Percentiles rank a stretch among this genome's conserved stretches.
These are phyloP conservation scores for Ambispora gerdemannii DNA, from an alignment of 192 early-diverging fungal species.

Conservation along the genomic window DNA sequence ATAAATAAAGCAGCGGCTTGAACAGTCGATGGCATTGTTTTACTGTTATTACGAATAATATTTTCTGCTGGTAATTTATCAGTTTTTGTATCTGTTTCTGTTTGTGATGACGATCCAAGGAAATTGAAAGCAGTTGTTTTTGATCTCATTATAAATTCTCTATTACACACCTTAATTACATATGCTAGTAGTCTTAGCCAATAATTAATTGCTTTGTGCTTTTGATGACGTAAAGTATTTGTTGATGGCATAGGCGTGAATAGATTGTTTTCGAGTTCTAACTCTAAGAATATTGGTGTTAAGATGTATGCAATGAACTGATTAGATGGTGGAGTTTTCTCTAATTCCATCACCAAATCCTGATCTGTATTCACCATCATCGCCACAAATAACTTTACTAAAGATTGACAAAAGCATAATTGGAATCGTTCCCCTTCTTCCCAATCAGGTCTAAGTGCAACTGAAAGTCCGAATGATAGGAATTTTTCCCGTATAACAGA, in stretches of 20 bases:
- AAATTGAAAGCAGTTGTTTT: neutral
- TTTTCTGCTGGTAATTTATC: neutral
- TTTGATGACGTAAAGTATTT: constrained; percentile 27
- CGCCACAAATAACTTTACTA: constrained; percentile 50
- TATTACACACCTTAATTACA: constrained; percentile 21
- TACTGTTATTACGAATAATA: constrained; percentile 7
- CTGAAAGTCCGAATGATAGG: constrained; percentile 38
- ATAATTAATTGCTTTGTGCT: constrained; percentile 9
- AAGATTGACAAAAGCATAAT: constrained; percentile 38
- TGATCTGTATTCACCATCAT: constrained; percentile 46
- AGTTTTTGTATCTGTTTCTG: neutral
- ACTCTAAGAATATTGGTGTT: constrained; percentile 50
- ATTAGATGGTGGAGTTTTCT: constrained; percentile 42
- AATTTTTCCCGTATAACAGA: constrained; percentile 42
- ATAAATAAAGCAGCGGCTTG: constrained; percentile 39
- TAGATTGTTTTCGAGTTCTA: constrained; percentile 38
- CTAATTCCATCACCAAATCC: constrained; percentile 46
- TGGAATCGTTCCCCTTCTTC: constrained; percentile 34
- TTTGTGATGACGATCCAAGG: neutral
- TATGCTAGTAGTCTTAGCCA: constrained; percentile 14
- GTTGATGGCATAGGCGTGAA: constrained; percentile 33
- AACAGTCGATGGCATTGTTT: neutral
- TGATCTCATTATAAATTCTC: neutral
- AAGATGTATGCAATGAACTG: constrained; percentile 47
- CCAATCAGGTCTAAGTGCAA: constrained; percentile 44